Base-by-base conservation (phyloP, 75 land plant species). In the Pinus tabuliformis region DNA sequence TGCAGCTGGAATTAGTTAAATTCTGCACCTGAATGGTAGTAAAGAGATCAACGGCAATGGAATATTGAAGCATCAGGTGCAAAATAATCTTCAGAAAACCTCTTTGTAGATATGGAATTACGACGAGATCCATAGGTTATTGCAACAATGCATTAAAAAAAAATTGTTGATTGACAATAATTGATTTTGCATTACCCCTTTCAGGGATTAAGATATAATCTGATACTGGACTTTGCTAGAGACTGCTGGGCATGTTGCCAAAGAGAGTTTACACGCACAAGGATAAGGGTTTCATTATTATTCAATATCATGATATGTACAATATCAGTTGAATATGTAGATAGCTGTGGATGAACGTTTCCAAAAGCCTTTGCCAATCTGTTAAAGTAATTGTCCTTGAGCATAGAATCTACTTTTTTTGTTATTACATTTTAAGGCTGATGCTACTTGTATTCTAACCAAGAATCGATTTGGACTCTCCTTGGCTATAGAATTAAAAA, bases 101-200 rank as follows among this genome's bases (percentile, higher is more conserved):
- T 18, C 15, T 33, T 33, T 65, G 45, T 65, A 36, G 45, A 66
- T 66, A 66, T 66, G 49, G 71, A 36, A 49, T 66, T 39, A 63
- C 5, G 39, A 4, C 6, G 33, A 63, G 39, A 33, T 12, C 36
- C 66, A 30, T 63, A 63, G 5, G 8, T 45, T 33, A 63, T 30
- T 63, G 39, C 16, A 11, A 63, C 37, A 2, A 14, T 63, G 66
- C 14, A 36, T 26, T 62, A 33, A 33, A 33, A 33, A 3, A 14
- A 63, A 63, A 18, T 33, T 45, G 52, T 45, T 45, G 52, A 45
- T 45, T 8, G 52, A 8, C 52, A 45, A 45, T 45, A 45, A 7
- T 45, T 45, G 52, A 45, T 45, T 45, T 7, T 7, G 52, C 6
- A 45, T 45, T 2, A 45, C 52, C 52, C 52, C 9, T 45, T 45